These are phyloP conservation scores for Solanum chiquidenum DNA, from an alignment of 257 asterid genomes.

Conservation along the genomic window DNA sequence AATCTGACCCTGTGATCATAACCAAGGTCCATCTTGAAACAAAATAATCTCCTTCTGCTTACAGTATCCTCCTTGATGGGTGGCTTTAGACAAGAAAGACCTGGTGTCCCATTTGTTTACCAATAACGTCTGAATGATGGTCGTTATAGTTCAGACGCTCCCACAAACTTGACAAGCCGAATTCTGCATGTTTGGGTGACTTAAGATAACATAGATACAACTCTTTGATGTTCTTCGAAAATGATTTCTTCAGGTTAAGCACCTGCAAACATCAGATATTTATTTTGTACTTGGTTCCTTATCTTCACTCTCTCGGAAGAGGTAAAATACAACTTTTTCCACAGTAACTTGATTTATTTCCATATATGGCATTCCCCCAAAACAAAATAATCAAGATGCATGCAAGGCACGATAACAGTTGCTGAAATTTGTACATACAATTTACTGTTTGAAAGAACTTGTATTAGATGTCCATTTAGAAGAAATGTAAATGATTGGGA, in stretches of 20 bases:
- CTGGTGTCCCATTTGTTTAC: constrained; percentile 23
- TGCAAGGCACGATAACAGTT: background rate
- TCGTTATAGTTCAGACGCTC: constrained; percentile 65
- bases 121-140: constrained; percentile 44
- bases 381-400: background rate
- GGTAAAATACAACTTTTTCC: background rate
- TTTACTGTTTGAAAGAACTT: background rate
- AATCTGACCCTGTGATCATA: background rate
- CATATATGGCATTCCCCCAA: background rate
- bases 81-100: constrained; percentile 20
- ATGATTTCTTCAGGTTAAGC: constrained; percentile 42
- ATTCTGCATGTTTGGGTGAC: constrained; percentile 66
- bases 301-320: background rate
- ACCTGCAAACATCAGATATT: constrained; percentile 40
- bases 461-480: background rate
- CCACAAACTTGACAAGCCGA: constrained; percentile 69
- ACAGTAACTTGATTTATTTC: background rate
- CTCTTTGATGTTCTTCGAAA: constrained; percentile 49
- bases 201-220: constrained; percentile 46
- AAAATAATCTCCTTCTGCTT: background rate
- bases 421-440: background rate
- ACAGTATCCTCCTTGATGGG: background rate
- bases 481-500: background rate
- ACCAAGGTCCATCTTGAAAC: background rate
- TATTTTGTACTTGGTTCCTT: constrained; percentile 4